Evolutionary conservation across 208 protist species (phyloP).

Genomic region (Trypanosoma mega): DNA sequence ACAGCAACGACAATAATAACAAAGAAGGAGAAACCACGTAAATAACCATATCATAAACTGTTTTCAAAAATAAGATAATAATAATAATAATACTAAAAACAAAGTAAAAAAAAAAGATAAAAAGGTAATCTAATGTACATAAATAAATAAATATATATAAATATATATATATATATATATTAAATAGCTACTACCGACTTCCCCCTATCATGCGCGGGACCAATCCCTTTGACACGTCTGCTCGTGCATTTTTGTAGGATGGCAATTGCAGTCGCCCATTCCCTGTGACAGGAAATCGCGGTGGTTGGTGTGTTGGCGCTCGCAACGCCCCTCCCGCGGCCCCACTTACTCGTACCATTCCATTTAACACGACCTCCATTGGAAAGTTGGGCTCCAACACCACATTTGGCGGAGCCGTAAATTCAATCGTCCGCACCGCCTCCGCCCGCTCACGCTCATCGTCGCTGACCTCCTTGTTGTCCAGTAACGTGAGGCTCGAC

Average conservation of each 20-base stretch:
- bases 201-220: slow-evolving; percentile 7
- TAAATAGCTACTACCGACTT: neutral
- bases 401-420: slow-evolving; percentile 61
- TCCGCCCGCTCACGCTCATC: slow-evolving; percentile 81
- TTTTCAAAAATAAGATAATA: too few relatives aligned
- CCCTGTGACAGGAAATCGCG: slow-evolving; percentile 8
- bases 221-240: neutral
- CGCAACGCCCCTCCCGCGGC: neutral
- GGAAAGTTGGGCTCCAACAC: slow-evolving; percentile 55
- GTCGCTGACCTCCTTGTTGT: slow-evolving; percentile 50
- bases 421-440: slow-evolving; percentile 34
- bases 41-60: too few relatives aligned
- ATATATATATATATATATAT: too few relatives aligned
- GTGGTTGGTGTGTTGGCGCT: slow-evolving; percentile 1
- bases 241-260: slow-evolving; percentile 19
- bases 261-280: slow-evolving; percentile 21
- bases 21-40: too few relatives aligned
- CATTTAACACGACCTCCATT: slow-evolving; percentile 17
- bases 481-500: slow-evolving; percentile 43
- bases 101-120: too few relatives aligned
- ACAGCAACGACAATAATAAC: slow-evolving; percentile 7
- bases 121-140: too few relatives aligned
- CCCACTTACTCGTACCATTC: slow-evolving; percentile 10
- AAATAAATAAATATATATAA: too few relatives aligned
- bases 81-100: too few relatives aligned